Conservation (phyloP, 768 basidiomycete species). For the Porphyrellus cyaneotinctus region DNA sequence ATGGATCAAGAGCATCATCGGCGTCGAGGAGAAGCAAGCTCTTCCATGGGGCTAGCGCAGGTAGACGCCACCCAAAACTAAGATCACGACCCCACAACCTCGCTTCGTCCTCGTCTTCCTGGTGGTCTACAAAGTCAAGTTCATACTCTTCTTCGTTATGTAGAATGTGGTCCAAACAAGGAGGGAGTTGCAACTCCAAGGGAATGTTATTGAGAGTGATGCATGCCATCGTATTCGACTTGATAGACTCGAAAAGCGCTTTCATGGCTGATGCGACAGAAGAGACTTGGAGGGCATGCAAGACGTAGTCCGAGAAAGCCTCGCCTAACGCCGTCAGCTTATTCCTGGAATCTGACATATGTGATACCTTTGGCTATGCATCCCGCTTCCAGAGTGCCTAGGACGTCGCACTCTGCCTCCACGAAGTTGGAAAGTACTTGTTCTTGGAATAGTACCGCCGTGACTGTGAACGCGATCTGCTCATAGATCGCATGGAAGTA, state of each 20-base stretch:
- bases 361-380: slow-evolving; percentile 67
- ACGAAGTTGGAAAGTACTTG: slow-evolving; percentile 87
- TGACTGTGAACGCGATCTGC: slow-evolving; percentile 83
- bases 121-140: slow-evolving; percentile 44
- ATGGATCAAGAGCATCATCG: slow-evolving; percentile 52
- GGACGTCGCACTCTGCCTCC: slow-evolving; percentile 68
- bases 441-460: slow-evolving; percentile 89
- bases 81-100: slow-evolving; percentile 66
- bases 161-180: slow-evolving; percentile 67
- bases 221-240: slow-evolving; percentile 70
- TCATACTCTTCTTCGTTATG: slow-evolving; percentile 61
- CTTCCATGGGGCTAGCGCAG: slow-evolving; percentile 86
- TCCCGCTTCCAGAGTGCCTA: slow-evolving; percentile 68
- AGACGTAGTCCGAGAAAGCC: slow-evolving; percentile 51
- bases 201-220: slow-evolving; percentile 76
- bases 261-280: slow-evolving; percentile 80
- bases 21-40: slow-evolving; percentile 74
- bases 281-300: slow-evolving; percentile 57
- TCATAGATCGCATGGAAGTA: slow-evolving; percentile 88
- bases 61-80: slow-evolving; percentile 67
- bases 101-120: slow-evolving; percentile 49
- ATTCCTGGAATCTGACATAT: background rate
- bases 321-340: slow-evolving; percentile 42
- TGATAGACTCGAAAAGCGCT: slow-evolving; percentile 73
- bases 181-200: slow-evolving; percentile 83